Evolutionary conservation across 2,329 filamentous ascomycete species (phyloP), one percentile per base, ranked within the genome.

Genomic region (Fusarium sambucinum): DNA sequence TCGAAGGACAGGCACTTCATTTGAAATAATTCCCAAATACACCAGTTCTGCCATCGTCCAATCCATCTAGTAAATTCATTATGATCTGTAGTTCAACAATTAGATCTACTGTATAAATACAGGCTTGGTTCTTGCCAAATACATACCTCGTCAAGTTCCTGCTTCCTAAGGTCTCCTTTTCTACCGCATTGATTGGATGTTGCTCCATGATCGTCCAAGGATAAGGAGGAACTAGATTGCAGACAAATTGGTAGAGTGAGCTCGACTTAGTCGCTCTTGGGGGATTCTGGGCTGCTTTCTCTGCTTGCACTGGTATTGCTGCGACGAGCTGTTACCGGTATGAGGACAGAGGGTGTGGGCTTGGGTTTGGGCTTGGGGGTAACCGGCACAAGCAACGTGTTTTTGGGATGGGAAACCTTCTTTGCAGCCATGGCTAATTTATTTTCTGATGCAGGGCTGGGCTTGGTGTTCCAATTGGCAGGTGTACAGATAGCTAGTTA

Each of bases 11-110:
- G 14, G 3, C 19, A 32, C 19, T 29, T 23, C 19, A 14, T 56
- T 56, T 56, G 53, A 56, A 56, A 25, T 55, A 55, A 40, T 40
- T 13, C 19, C 13, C 33, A 50, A 17, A 10, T 8, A n/a, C 8
- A 13, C 10, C 33, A 25, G 9, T 19, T 10, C 16, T 13, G 5
- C 10, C 23, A 2, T 16, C 23, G 30, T n/a, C 27, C 5, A 16
- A 19, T 16, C n/a, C 27, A 14, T 19, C 19, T 17, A 2, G 6
- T 19, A 6, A 2, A 19, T 4, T 3, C 21, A 13, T 27, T 40
- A 7, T 40, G 27, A 32, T 3, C 53, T 55, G 9, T 7, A 8
- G 32, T 13, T 32, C 17, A 16, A 40, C 12, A n/a, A 6, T 55
- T 29, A 55, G 44, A 51, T 6, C 1, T 3, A 55, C 9, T 30